A percentile compares a stretch with the other conserved stretches of the same genome.
Evolutionary conservation across 2,329 filamentous ascomycete species (phyloP).

Genomic region (Zymoseptoria brevis): DNA sequence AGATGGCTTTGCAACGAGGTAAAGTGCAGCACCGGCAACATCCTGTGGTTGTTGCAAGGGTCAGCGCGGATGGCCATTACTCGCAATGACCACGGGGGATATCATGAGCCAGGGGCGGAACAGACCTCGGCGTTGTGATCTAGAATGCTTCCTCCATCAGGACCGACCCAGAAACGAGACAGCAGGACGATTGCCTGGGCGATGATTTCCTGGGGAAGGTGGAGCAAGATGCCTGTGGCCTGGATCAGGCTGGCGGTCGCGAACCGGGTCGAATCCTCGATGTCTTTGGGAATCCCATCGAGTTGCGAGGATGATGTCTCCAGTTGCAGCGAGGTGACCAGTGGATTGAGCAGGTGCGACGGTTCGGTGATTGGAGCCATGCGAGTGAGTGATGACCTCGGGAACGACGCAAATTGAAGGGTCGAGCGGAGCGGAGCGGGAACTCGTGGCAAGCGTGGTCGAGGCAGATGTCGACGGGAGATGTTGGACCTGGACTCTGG

Average conservation of each 20-base stretch:
- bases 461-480: neutral
- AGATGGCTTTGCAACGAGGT: constrained; percentile 75
- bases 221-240: constrained; percentile 69
- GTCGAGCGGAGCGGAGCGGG: neutral
- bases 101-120: neutral
- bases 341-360: constrained; percentile 56
- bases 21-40: constrained; percentile 72
- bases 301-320: constrained; percentile 47
- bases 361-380: constrained; percentile 27
- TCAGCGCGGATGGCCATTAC: neutral
- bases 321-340: constrained; percentile 66
- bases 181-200: constrained; percentile 78
- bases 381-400: neutral
- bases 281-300: constrained; percentile 54
- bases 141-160: constrained; percentile 42
- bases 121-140: constrained; percentile 47
- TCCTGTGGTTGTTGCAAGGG: constrained; percentile 46
- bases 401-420: neutral
- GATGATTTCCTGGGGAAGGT: constrained; percentile 76
- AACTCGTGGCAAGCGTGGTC: neutral
- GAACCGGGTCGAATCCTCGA: constrained; percentile 65
- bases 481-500: too few species aligned
- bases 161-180: constrained; percentile 68
- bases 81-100: neutral
- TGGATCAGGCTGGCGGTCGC: constrained; percentile 67